phyloP scores from a whole-genome alignment of 148 eudicot genomes.

The Rhododendron vialii region DNA sequence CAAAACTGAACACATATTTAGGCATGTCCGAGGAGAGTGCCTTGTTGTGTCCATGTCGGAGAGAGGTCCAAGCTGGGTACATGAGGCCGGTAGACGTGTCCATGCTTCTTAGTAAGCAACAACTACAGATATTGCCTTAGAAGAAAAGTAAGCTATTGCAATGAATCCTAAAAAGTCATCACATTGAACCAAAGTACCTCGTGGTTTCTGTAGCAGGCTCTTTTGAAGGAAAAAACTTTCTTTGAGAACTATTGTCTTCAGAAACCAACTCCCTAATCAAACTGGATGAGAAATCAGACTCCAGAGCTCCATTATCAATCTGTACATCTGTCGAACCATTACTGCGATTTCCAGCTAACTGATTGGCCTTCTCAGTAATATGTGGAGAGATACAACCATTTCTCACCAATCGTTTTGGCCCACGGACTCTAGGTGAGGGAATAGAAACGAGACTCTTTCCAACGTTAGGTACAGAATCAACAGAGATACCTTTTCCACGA shows the following conservation, averaged over 20 bases:
- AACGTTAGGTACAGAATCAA: constrained; percentile 21
- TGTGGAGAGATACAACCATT: constrained; percentile 82
- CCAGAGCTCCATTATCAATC: constrained; percentile 9
- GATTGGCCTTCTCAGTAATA: constrained; percentile 61
- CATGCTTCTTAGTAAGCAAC: background rate
- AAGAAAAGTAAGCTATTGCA: background rate
- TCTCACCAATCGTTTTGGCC: constrained; percentile 62
- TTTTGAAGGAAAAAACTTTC: constrained; percentile 31
- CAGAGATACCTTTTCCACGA: constrained; percentile 16
- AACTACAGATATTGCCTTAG: background rate
- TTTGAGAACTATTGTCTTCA: constrained; percentile 30
- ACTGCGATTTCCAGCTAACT: constrained; percentile 29
- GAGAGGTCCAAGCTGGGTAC: background rate
- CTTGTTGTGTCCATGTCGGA: background rate
- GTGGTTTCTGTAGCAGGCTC: constrained; percentile 20
- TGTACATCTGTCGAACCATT: constrained; percentile 15
- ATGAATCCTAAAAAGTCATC: background rate
- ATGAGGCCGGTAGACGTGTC: background rate
- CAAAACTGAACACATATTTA: background rate
- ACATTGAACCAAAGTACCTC: constrained; percentile 21
- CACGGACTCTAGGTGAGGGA: constrained; percentile 25
- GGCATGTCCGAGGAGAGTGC: background rate
- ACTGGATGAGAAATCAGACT: constrained; percentile 26
- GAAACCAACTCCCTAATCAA: constrained; percentile 33
- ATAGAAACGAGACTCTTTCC: constrained; percentile 26